Evolutionary conservation across 371 early-diverging fungal species (phyloP).

Genomic region (Mucor mucedo): DNA sequence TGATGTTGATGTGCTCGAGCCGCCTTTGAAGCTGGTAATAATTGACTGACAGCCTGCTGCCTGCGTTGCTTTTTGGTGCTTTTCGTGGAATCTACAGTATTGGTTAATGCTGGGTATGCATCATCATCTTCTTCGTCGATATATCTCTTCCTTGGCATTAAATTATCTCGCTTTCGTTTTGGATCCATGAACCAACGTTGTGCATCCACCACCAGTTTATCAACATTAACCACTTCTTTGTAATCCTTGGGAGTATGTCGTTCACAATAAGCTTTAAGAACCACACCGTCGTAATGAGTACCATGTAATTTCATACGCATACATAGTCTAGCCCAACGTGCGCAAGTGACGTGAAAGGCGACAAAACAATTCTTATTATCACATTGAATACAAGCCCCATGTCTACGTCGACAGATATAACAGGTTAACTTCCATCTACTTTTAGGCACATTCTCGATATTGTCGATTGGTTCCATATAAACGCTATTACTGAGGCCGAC

Average conservation of each 20-base stretch:
- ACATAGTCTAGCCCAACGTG: constrained; percentile 81
- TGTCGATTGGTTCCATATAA: constrained; percentile 98
- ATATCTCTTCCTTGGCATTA: constrained; percentile 37
- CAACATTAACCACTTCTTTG: constrained; percentile 61
- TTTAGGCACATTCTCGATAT: constrained; percentile 84
- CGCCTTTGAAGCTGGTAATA: constrained; percentile 55
- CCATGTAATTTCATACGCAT: constrained; percentile 80
- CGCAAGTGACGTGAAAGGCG: constrained; percentile 96
- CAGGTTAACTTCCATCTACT: constrained; percentile 91
- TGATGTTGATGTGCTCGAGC: constrained; percentile 68
- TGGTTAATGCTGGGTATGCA: neutral
- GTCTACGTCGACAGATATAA: constrained; percentile 81
- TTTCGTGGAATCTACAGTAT: constrained; percentile 6
- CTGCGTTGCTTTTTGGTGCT: constrained; percentile 24
- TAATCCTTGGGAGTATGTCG: constrained; percentile 82
- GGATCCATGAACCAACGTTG: constrained; percentile 32
- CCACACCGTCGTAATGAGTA: constrained; percentile 59
- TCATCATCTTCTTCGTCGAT: constrained; percentile 47
- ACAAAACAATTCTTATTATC: constrained; percentile 84
- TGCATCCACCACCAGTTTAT: constrained; percentile 37
- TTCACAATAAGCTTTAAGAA: constrained; percentile 78
- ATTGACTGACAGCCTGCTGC: constrained; percentile 30
- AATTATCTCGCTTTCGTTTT: constrained; percentile 9
- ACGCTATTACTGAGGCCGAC: constrained; percentile 87
- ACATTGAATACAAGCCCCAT: constrained; percentile 97